A percentile compares a stretch with the other conserved stretches of the same genome.
phyloP scores from a whole-genome alignment of 75 land plant genomes.

The Cunninghamia lanceolata region DNA sequence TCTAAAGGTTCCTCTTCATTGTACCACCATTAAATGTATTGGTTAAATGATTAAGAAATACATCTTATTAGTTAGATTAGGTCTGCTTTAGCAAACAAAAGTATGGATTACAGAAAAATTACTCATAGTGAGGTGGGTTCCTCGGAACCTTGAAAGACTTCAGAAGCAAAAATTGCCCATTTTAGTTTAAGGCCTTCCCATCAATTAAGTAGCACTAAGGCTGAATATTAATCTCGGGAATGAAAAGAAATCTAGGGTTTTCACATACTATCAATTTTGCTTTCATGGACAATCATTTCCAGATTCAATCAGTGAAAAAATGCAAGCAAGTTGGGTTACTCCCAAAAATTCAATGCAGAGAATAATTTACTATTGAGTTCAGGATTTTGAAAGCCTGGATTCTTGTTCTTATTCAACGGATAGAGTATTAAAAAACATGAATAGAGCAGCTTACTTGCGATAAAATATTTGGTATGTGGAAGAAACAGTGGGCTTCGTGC shows the following conservation, averaged over 20 bases:
- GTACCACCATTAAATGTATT: neutral
- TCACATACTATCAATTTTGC: neutral
- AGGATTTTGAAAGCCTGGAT: neutral
- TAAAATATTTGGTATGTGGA: neutral
- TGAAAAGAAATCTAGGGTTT: neutral
- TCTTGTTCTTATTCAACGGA: no score
- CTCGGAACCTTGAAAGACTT: neutral
- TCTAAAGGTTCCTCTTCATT: neutral
- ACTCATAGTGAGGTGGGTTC: neutral
- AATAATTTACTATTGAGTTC: neutral
- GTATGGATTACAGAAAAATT: neutral
- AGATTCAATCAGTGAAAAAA: neutral
- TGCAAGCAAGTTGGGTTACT: neutral
- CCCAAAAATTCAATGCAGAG: neutral
- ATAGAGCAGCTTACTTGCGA: neutral
- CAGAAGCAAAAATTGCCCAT: neutral
- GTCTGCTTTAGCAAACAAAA: neutral
- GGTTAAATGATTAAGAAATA: neutral
- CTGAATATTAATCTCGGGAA: neutral
- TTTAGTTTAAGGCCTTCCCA: neutral
- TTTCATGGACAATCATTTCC: neutral
- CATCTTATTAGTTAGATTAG: neutral
- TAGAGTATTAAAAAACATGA: no score
- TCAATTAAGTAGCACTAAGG: neutral
- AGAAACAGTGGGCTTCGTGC: neutral